Percentiles rank a stretch among this genome's conserved stretches.
Evolutionary conservation across 352 stramenopile genomes (phyloP).

Genomic region (Pythium pyrilobum): DNA sequence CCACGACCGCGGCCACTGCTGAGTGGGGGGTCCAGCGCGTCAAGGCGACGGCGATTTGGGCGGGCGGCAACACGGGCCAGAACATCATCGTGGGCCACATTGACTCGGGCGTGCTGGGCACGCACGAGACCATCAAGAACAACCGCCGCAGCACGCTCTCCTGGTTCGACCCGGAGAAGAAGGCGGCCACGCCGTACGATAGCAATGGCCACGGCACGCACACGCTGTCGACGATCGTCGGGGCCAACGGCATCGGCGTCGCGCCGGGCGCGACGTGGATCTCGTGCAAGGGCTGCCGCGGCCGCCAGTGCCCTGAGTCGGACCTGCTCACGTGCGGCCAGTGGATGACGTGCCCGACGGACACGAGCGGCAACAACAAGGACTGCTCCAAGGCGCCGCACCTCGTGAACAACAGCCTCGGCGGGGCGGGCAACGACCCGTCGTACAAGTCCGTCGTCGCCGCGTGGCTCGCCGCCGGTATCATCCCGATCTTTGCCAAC

Average conservation of each 20-base stretch:
- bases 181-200: conserved; percentile 10
- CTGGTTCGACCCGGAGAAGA: conserved; percentile 14
- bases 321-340: conserved; percentile 15
- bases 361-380: no score
- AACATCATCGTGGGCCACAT: conserved; percentile 18
- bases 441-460: conserved; percentile 13
- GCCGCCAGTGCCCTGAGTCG: conserved; percentile 6
- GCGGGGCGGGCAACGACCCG: conserved; percentile 2
- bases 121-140: conserved; percentile 7
- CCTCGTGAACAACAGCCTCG: conserved; percentile 17
- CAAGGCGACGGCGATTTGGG: conserved; percentile 14
- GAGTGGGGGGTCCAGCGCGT: conserved; percentile 17
- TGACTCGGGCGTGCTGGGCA: conserved; percentile 19
- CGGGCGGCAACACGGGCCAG: conserved; percentile 11
- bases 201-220: conserved; percentile 10
- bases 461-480: conserved; percentile 19
- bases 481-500: conserved; percentile 20
- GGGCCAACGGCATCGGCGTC: not conserved
- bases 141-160: not conserved
- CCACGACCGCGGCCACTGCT: not conserved
- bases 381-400: no score
- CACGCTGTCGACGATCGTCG: not conserved
- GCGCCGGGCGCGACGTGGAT: not conserved
- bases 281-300: not conserved
- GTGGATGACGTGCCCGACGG: no score